phyloP scores from a whole-genome alignment of 164 flowering plant species.

The Vitis riparia region DNA sequence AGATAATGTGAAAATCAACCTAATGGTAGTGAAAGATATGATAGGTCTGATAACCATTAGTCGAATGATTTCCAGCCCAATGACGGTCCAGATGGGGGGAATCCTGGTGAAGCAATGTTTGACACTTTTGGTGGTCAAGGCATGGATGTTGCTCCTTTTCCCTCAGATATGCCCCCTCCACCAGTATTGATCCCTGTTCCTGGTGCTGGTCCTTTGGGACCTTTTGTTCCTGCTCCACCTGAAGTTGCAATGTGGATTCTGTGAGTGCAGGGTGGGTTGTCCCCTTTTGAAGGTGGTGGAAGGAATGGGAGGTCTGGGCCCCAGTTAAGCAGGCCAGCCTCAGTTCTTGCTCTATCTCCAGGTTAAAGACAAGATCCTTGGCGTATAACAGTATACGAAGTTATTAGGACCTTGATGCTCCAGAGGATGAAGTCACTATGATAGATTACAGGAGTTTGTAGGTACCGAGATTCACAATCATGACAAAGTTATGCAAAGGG shows the following conservation, averaged over 20 bases:
- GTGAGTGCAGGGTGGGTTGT: constrained; percentile 86
- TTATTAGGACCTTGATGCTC: constrained; percentile 96
- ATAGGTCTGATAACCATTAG: constrained; percentile 69
- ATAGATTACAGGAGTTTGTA: constrained; percentile 95
- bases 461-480: not conserved
- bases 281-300: constrained; percentile 73
- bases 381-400: constrained; percentile 70
- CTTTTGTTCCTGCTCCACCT: constrained; percentile 99
- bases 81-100: constrained; percentile 62
- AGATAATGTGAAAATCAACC: constrained; percentile 60
- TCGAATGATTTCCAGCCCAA: constrained; percentile 53
- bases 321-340: constrained; percentile 56
- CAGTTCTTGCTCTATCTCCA: constrained; percentile 65
- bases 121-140: constrained; percentile 84
- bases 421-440: constrained; percentile 97
- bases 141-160: constrained; percentile 58
- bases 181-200: constrained; percentile 99
- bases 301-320: constrained; percentile 70
- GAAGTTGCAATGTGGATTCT: constrained; percentile 97
- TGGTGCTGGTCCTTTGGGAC: constrained; percentile 99
- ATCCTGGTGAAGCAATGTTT: constrained; percentile 72
- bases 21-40: constrained; percentile 64
- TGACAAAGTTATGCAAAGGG: not conserved
- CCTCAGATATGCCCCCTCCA: constrained; percentile 86
- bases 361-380: constrained; percentile 91